A percentile compares a stretch with the other conserved stretches of the same genome.
phyloP scores from a whole-genome alignment of 208 protist species.

The Leishmania arabica region DNA sequence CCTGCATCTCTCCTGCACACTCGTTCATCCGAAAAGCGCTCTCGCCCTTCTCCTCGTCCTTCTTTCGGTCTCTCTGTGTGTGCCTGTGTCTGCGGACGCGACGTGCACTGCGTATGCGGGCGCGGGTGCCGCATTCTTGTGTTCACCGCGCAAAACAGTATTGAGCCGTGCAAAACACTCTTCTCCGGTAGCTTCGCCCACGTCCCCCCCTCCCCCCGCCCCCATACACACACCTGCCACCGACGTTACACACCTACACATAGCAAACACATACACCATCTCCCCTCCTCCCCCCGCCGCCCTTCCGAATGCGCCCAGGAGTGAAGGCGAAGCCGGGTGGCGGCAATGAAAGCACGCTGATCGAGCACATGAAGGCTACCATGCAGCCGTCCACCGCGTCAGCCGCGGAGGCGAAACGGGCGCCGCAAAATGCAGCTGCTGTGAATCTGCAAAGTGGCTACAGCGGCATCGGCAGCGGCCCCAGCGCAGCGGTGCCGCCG shows the following conservation, averaged over 20 bases:
- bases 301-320: conserved; percentile 7
- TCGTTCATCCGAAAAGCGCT: not conserved
- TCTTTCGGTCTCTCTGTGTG: not conserved
- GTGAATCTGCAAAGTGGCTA: conserved; percentile 24
- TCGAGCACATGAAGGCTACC: conserved; percentile 55
- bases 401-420: not conserved
- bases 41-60: not conserved
- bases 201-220: not conserved
- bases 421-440: not conserved
- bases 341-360: conserved; percentile 32
- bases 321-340: not conserved
- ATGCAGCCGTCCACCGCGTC: conserved; percentile 11
- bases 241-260: not conserved
- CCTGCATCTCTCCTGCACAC: not conserved
- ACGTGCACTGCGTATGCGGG: not conserved
- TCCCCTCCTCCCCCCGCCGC: not conserved
- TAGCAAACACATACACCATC: not conserved
- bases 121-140: not conserved
- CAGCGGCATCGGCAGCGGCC: conserved; percentile 15
- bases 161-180: not conserved
- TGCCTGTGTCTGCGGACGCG: conserved; percentile 7
- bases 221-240: not conserved
- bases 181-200: not conserved
- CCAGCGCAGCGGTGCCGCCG: conserved; percentile 11
- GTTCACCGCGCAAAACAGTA: not conserved